Conservation (phyloP, 2,329 filamentous ascomycete genomes). For the Chrysoporthe austroafricana region DNA sequence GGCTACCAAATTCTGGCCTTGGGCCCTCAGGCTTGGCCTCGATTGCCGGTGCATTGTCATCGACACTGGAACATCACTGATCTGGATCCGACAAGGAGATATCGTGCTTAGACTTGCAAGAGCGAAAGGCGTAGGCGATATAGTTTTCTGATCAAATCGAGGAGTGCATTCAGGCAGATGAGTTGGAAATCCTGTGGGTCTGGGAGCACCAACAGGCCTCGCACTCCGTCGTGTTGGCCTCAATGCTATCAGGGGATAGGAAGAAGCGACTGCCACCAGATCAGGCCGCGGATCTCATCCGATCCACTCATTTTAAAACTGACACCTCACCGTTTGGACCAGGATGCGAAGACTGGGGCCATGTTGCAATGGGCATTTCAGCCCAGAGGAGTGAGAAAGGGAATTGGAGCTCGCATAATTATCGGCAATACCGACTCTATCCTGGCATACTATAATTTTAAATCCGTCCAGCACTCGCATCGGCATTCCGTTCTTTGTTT, state of each 20-base stretch:
- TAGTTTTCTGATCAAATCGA: background rate
- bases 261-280: background rate
- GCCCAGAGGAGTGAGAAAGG: background rate
- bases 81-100: background rate
- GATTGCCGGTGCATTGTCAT: constrained; percentile 14
- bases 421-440: constrained; percentile 1
- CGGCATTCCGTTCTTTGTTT: background rate
- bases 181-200: background rate
- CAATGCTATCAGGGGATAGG: background rate
- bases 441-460: background rate
- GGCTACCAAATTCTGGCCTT: constrained; percentile 8
- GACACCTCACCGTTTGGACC: constrained; percentile 3
- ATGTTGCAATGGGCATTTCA: background rate
- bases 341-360: constrained; percentile 1
- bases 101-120: too few species aligned
- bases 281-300: background rate
- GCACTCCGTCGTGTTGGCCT: background rate
- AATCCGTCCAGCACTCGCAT: background rate
- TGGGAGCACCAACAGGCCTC: background rate
- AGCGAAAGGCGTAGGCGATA: background rate
- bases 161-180: background rate
- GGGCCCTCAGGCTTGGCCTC: constrained; percentile 11
- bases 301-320: constrained; percentile 7
- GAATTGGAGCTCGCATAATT: background rate
- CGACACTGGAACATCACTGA: background rate